Conservation (phyloP, 2,329 filamentous ascomycete species). For the Fusarium sp. region DNA sequence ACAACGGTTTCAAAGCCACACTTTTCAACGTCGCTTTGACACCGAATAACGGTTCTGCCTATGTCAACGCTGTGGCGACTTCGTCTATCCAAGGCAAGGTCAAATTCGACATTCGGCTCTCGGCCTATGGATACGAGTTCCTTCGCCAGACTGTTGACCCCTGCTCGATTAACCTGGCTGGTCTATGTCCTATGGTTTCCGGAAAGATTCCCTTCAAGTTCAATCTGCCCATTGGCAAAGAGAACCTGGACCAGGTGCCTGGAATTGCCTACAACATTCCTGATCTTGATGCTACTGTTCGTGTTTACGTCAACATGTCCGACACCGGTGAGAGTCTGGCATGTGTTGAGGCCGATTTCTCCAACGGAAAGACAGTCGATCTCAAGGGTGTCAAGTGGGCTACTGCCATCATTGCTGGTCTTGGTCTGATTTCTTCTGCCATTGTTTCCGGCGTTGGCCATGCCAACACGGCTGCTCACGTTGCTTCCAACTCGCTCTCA, state of each 20-base stretch:
- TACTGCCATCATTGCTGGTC: constrained; percentile 86
- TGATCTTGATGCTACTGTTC: constrained; percentile 88
- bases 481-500: constrained; percentile 93
- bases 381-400: constrained; percentile 89
- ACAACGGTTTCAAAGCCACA: constrained; percentile 87
- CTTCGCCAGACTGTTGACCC: constrained; percentile 77
- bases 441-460: constrained; percentile 91
- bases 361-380: constrained; percentile 93
- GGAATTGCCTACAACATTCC: constrained; percentile 89
- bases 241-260: constrained; percentile 74
- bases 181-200: constrained; percentile 91
- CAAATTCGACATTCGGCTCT: constrained; percentile 77
- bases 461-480: constrained; percentile 92
- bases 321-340: constrained; percentile 73
- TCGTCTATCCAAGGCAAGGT: constrained; percentile 87
- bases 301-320: constrained; percentile 81
- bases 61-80: constrained; percentile 81
- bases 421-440: constrained; percentile 85
- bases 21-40: constrained; percentile 88
- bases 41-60: constrained; percentile 76
- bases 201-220: constrained; percentile 82
- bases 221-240: constrained; percentile 68
- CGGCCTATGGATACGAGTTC: constrained; percentile 84
- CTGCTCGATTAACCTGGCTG: constrained; percentile 74
- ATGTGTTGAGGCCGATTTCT: constrained; percentile 87